phyloP scores from a whole-genome alignment of 2,329 filamentous ascomycete species.

The Aureobasidium sp. region DNA sequence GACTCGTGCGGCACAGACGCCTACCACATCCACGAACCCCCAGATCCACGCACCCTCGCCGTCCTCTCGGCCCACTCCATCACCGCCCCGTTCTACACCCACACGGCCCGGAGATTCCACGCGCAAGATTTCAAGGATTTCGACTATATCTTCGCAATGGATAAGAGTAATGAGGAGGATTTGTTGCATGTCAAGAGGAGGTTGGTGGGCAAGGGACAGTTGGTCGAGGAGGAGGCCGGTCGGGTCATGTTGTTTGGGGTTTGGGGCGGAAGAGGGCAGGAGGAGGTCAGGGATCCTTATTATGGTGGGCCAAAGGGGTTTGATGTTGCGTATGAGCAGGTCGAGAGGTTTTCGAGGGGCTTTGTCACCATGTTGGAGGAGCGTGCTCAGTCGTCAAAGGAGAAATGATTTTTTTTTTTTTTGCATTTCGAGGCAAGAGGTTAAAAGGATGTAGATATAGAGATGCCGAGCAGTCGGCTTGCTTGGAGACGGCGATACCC shows the following conservation, averaged over 20 bases:
- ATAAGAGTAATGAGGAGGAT: slow-evolving; percentile 70
- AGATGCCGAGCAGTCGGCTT: too few relatives aligned
- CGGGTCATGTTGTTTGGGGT: slow-evolving; percentile 67
- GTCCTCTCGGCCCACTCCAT: slow-evolving; percentile 71
- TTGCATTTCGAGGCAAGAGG: too few relatives aligned
- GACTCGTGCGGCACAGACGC: slow-evolving; percentile 88
- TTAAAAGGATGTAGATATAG: too few relatives aligned
- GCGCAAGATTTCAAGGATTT: slow-evolving; percentile 71
- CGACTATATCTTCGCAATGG: slow-evolving; percentile 95
- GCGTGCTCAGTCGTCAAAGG: too few relatives aligned
- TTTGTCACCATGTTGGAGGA: slow-evolving; percentile 59
- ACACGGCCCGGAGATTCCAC: slow-evolving; percentile 67
- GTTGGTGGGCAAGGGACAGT: slow-evolving; percentile 38
- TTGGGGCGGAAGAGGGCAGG: slow-evolving; percentile 55
- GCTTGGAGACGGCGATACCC: too few relatives aligned
- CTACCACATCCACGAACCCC: slow-evolving; percentile 71
- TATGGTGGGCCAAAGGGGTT: slow-evolving; percentile 83
- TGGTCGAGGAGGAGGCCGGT: slow-evolving; percentile 37
- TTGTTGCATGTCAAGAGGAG: slow-evolving; percentile 53
- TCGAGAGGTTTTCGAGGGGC: slow-evolving; percentile 65
- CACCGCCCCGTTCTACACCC: slow-evolving; percentile 56
- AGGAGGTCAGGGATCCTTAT: slow-evolving; percentile 83
- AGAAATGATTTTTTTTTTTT: too few relatives aligned
- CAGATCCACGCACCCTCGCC: slow-evolving; percentile 76
- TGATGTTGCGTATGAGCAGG: slow-evolving; percentile 78